A percentile compares a stretch with the other conserved stretches of the same genome.
Evolutionary conservation across 23 red algal species (phyloP).

Genomic region (Gracilaria domingensis): DNA sequence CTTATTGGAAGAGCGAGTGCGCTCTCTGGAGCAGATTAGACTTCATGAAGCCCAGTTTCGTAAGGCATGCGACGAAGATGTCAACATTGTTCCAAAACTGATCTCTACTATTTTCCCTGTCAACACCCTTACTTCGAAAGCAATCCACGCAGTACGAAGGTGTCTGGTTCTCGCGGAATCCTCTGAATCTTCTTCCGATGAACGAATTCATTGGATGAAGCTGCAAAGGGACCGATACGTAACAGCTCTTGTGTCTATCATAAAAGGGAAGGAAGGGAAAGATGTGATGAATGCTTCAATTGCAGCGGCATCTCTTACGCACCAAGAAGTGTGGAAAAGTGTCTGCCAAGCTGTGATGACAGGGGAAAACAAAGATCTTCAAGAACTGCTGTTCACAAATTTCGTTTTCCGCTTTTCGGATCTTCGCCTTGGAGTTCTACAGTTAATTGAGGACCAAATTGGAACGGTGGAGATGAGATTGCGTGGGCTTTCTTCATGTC

Average conservation of each 20-base stretch:
- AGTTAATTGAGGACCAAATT: not conserved
- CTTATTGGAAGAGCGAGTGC: not conserved
- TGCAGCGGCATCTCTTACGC: conserved; percentile 46
- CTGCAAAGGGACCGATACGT: conserved; percentile 13
- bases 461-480: not conserved
- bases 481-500: conserved; percentile 11
- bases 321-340: not conserved
- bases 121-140: conserved; percentile 23
- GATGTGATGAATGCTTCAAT: conserved; percentile 5
- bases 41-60: conserved; percentile 5
- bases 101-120: not conserved
- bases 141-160: conserved; percentile 34
- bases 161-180: not conserved
- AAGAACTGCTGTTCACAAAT: conserved; percentile 13
- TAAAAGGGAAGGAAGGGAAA: not conserved
- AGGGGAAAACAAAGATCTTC: not conserved
- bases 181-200: not conserved
- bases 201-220: not conserved
- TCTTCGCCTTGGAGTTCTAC: conserved; percentile 18
- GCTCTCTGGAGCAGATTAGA: not conserved
- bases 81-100: conserved; percentile 6
- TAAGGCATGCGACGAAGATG: not conserved
- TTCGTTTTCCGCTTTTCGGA: conserved; percentile 15
- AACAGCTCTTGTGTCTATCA: conserved; percentile 11
- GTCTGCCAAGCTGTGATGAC: conserved; percentile 19